phyloP scores from a whole-genome alignment of 163 green algal genomes.

The Trebouxiophyceae sp. region DNA sequence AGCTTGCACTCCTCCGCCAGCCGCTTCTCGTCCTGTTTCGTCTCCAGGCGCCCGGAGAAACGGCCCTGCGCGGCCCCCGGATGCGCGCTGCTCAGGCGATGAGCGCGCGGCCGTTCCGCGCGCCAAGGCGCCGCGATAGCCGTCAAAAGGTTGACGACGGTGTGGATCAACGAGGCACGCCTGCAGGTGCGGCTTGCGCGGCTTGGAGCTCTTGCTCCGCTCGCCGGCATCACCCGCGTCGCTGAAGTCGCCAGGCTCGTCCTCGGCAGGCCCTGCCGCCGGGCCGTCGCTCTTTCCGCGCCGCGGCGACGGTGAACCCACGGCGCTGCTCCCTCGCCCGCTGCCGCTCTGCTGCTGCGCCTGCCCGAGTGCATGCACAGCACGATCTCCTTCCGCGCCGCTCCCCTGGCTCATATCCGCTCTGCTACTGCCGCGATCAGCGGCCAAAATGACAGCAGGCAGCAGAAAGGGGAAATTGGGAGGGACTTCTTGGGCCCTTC shows the following conservation, averaged over 20 bases:
- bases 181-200: conserved; percentile 22
- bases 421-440: too few species aligned
- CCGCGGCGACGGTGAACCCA: background rate
- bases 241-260: background rate
- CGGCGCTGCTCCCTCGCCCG: too few species aligned
- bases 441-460: too few species aligned
- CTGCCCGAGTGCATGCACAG: too few species aligned
- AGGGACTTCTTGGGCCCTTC: too few species aligned
- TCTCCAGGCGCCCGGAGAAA: conserved; percentile 59
- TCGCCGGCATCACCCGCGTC: background rate
- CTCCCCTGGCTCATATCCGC: too few species aligned
- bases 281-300: background rate
- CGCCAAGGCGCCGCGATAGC: background rate
- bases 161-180: background rate
- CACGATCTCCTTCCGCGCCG: too few species aligned
- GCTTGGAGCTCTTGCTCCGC: background rate
- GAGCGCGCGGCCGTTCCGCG: too few species aligned
- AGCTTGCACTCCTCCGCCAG: conserved; percentile 72
- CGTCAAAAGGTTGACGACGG: background rate
- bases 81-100: background rate
- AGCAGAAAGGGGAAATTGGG: too few species aligned
- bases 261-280: background rate
- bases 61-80: conserved; percentile 3
- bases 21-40: conserved; percentile 76
- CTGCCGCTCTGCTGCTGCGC: too few species aligned